A percentile compares a stretch with the other conserved stretches of the same genome.
Conservation (phyloP, 257 asterid genomes). For the Cordia subcordata region DNA sequence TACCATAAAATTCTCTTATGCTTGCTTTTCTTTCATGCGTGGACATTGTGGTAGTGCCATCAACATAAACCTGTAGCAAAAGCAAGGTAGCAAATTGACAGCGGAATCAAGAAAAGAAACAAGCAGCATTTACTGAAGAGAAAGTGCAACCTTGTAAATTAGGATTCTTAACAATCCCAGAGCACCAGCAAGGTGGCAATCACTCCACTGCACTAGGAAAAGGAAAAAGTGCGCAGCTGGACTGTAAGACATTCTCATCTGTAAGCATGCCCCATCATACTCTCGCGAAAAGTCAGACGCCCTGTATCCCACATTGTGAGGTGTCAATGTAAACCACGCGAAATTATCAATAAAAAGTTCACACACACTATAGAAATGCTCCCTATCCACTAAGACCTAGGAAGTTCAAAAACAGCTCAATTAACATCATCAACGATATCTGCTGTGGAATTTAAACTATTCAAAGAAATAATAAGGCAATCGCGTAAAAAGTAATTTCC, state of each 20-base stretch:
- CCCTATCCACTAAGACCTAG: not conserved
- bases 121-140: not conserved
- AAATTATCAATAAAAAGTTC: not conserved
- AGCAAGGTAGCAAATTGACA: slow-evolving; percentile 4
- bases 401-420: no score
- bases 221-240: slow-evolving; percentile 89
- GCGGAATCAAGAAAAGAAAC: no score
- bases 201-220: slow-evolving; percentile 91
- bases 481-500: no score
- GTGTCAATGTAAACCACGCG: slow-evolving; percentile 5
- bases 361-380: not conserved
- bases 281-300: slow-evolving; percentile 83
- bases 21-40: slow-evolving; percentile 92
- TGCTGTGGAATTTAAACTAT: no score
- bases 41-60: slow-evolving; percentile 93
- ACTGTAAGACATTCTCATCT: slow-evolving; percentile 93
- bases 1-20: slow-evolving; percentile 89
- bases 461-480: no score
- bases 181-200: slow-evolving; percentile 93
- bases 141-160: slow-evolving; percentile 60
- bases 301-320: slow-evolving; percentile 34
- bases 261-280: slow-evolving; percentile 92
- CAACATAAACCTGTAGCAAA: slow-evolving; percentile 65
- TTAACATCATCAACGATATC: no score
- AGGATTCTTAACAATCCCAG: slow-evolving; percentile 85